These are phyloP conservation scores for Venturia aucupariae DNA, from an alignment of 2,329 filamentous ascomycete genomes.

Conservation along the genomic window DNA sequence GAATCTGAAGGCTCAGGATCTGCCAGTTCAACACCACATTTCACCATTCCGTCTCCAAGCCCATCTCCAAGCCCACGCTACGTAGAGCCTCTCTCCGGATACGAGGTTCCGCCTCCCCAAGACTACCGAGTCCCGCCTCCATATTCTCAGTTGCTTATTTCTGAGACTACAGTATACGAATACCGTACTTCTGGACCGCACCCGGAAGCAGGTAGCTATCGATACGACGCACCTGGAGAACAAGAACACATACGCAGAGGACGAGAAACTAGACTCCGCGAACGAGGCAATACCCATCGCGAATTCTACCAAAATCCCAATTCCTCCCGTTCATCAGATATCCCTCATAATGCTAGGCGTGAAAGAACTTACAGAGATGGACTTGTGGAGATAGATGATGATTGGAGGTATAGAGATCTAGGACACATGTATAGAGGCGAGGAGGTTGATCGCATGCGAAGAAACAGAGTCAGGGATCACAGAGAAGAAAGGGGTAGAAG, in stretches of 20 bases:
- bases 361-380: no score
- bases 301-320: background rate
- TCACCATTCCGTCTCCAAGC: no score
- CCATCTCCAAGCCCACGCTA: background rate
- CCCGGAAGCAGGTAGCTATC: background rate
- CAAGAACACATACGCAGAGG: background rate
- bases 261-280: background rate
- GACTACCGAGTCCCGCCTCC: background rate
- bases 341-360: no score
- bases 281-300: background rate
- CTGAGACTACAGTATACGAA: background rate
- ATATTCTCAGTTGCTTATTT: background rate
- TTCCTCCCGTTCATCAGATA: background rate
- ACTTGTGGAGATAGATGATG: no score
- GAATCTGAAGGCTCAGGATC: background rate
- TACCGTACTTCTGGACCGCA: background rate
- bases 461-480: background rate
- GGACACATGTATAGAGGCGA: background rate
- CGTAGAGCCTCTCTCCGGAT: background rate
- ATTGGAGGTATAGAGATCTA: background rate
- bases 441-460: background rate
- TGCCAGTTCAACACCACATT: background rate
- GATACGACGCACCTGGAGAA: background rate
- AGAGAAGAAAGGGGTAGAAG: background rate
- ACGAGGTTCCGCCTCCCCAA: background rate